Base-by-base conservation (phyloP, 352 stramenopile species). In the Peronospora destructor region DNA sequence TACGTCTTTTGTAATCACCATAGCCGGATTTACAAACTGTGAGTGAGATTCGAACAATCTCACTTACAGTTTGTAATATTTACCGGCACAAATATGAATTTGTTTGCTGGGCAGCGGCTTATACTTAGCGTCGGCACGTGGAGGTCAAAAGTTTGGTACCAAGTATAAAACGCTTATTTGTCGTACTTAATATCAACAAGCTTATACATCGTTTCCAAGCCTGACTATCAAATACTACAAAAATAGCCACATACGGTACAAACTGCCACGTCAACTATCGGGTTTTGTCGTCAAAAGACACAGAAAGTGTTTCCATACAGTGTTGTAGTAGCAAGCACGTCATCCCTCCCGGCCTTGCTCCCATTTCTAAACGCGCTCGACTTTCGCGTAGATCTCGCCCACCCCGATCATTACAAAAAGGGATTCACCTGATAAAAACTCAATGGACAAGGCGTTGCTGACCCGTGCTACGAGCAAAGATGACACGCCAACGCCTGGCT, bases 401-500 rank as follows among this genome's bases (percentile, higher is more conserved):
- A 23, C 11, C 44, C 21, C 33, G 2, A n/a, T 13, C 11, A 26
- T 4, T 6, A 4, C 3, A 26, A 26, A 26, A 26, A 26, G 23
- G 23, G 2, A 26, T 3, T 26, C 2, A 4, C 2, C 26, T 12
- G 34, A 10, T 28, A 32, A 11, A 14, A 44, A 2, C n/a, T 52
- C 35, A 10, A 97, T 97, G 90, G 91, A 98, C 80, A 96, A 96
- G 58, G 76, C 76, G 35, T 67, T 96, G 64, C 69, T 98, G 35
- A 85, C 76, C 23, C 89, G 93, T 44, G 94, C 94, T 26, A 98
- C 94, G 40, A 95, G 91, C 61, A 85, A 90, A 64, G 90, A 96
- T 66, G 84, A 96, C 39, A 81, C 86, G 53, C 94, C 94, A 9
- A 98, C 94, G 34, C 94, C 92, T 9, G 94, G 94, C 21, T 98